phyloP scores from a whole-genome alignment of 208 protist genomes.

The Acanthamoeba sp. region DNA sequence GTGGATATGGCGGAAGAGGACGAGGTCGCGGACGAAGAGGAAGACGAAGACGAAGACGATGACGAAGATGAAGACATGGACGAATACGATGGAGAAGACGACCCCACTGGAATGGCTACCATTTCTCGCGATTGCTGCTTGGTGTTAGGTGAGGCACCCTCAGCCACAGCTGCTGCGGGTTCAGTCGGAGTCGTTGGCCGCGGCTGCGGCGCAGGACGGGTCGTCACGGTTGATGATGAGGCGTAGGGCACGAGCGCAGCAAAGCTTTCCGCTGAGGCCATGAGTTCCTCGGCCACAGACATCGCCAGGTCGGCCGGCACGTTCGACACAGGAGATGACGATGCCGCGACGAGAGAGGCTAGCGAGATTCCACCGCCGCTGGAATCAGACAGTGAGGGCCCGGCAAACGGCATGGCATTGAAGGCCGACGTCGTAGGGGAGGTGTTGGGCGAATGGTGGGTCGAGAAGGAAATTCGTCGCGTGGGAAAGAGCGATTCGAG shows the following conservation, averaged over 20 bases:
- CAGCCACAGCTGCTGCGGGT: not conserved
- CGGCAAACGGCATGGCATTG: too few species aligned
- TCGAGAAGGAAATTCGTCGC: not conserved
- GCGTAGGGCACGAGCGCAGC: conserved; percentile 36
- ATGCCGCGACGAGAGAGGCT: too few species aligned
- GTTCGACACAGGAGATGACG: not conserved
- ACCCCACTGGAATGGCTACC: too few species aligned
- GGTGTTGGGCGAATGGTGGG: conserved; percentile 22
- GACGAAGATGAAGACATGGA: too few species aligned
- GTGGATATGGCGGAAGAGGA: too few species aligned
- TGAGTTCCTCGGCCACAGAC: not conserved
- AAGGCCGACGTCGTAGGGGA: not conserved
- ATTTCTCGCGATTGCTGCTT: conserved; percentile 17
- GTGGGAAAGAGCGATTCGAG: conserved; percentile 41
- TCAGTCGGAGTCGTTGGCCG: not conserved
- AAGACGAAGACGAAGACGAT: too few species aligned
- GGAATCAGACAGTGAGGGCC: not conserved
- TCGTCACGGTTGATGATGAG: not conserved
- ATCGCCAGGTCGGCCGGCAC: not conserved
- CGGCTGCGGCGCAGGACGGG: not conserved
- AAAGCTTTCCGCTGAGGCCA: not conserved
- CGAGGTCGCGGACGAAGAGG: too few species aligned
- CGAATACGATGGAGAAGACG: too few species aligned
- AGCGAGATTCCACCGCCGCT: not conserved
- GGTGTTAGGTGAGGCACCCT: conserved; percentile 22